Evolutionary conservation across 2,329 filamentous ascomycete genomes (phyloP).

Genomic region (Penicillium brasilianum): DNA sequence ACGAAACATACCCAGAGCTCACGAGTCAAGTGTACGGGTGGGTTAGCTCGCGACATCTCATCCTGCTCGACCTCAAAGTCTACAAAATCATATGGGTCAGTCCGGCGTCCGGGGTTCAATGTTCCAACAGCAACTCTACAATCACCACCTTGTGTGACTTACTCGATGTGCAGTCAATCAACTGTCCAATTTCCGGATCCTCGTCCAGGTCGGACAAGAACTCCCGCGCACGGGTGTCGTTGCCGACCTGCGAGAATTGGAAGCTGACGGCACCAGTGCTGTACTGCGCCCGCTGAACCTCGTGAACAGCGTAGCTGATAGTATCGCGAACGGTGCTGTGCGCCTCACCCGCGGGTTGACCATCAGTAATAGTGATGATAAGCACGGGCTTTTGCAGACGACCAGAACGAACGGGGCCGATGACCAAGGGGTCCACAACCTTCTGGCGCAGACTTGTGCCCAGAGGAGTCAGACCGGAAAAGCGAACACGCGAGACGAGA

Average conservation of each 20-base stretch:
- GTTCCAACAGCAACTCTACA: neutral
- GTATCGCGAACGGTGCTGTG: conserved; percentile 62
- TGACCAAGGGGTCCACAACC: conserved; percentile 65
- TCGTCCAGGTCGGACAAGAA: conserved; percentile 69
- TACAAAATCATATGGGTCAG: conserved; percentile 36
- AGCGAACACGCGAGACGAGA: conserved; percentile 63
- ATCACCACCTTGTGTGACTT: conserved; percentile 41
- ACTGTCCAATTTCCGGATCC: conserved; percentile 63
- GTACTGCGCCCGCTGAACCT: conserved; percentile 57
- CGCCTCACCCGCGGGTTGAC: conserved; percentile 68
- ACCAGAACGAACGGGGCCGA: conserved; percentile 57
- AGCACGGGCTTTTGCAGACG: conserved; percentile 67
- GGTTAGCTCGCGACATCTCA: conserved; percentile 66
- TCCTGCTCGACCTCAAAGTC: conserved; percentile 71
- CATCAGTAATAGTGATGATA: conserved; percentile 69
- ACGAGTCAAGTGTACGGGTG: conserved; percentile 66
- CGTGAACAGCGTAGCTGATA: conserved; percentile 60
- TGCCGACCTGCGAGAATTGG: conserved; percentile 72
- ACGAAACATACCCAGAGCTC: conserved; percentile 61
- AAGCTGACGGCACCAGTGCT: conserved; percentile 66
- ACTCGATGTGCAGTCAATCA: conserved; percentile 73
- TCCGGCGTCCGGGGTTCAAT: conserved; percentile 4
- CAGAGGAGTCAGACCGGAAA: conserved; percentile 70
- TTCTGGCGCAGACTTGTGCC: conserved; percentile 67
- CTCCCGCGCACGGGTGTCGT: conserved; percentile 66